Base-by-base conservation (phyloP, 768 basidiomycete species). In the Auricularia auricula-judae region DNA sequence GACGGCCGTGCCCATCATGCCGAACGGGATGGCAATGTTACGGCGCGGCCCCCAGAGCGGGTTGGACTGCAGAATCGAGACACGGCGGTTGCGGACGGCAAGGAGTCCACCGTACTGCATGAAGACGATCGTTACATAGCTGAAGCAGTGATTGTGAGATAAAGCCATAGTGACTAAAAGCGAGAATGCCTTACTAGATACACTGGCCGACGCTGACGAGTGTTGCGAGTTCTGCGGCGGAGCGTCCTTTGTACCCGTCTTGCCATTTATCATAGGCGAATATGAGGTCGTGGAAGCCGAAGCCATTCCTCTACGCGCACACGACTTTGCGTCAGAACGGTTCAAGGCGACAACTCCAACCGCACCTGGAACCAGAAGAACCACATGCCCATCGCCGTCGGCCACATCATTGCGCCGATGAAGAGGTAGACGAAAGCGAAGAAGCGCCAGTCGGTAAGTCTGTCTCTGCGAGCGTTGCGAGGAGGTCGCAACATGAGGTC, bases 401-500 rank as follows among this genome's bases (percentile, higher is more conserved):
- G 79, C 79, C 79, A 80, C 67, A 75, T 74, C 78, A 79, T 78
- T 23, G 79, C 70, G 10, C 79, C 79, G 7, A 77, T 74, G 70
- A 80, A 79, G 77, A 79, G 47, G 53, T 54, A 12, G 10, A 63
- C 21, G 21, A n/a, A 66, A 21, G 69, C 67, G 65, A 29, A 4
- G 51, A 43, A 18, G 47, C 47, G 47, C 74, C 76, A 75, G 67
- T 85, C 77, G 3, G 80, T 82, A 7, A 87, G 76, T 12, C 81
- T 76, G 64, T 86, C 85, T 51, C 75, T 84, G 69, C 82, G 80
- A 21, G 78, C 76, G 65, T 86, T 78, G 36, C 85, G 77, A 0
- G 86, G 85, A 65, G 80, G 81, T 34, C 84, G 78, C 3, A 75
- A 71, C 35, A 87, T 74, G 3, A 87, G 74, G 44, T 82, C 78